Evolutionary conservation across 768 basidiomycete species (phyloP).

Genomic region (Podaxis pistillaris): DNA sequence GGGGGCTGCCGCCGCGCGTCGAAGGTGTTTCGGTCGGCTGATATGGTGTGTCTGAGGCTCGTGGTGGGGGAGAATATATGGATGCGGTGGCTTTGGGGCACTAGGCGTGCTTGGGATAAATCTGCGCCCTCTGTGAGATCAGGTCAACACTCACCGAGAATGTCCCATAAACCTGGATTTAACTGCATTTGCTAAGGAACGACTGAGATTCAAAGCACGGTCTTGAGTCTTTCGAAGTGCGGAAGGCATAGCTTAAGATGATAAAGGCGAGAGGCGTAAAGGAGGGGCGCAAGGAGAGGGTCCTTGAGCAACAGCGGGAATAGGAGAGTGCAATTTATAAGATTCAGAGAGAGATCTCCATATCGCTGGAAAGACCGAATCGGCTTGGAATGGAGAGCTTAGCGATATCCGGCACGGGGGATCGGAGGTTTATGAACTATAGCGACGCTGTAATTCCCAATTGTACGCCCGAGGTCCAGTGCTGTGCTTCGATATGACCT

Average conservation of each 20-base stretch:
- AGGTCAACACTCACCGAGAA: constrained; percentile 7
- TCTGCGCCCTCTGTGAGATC: neutral
- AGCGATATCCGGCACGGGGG: constrained; percentile 5
- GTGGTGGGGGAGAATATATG: neutral
- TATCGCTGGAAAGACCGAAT: constrained; percentile 8
- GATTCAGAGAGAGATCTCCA: neutral
- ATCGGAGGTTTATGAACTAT: constrained; percentile 14
- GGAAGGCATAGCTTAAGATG: constrained; percentile 26
- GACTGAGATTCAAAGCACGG: constrained; percentile 45
- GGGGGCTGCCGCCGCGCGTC: constrained; percentile 26
- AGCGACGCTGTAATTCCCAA: constrained; percentile 11
- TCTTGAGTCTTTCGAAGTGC: constrained; percentile 46
- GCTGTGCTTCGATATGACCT: constrained; percentile 16
- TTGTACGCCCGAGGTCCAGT: constrained; percentile 13
- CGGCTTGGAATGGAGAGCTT: constrained; percentile 17
- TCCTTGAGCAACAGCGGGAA: constrained; percentile 10
- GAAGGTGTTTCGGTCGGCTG: constrained; percentile 35
- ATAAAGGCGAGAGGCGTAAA: constrained; percentile 14
- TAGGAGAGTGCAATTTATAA: constrained; percentile 7
- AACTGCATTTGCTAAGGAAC: constrained; percentile 48
- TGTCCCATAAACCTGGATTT: constrained; percentile 29
- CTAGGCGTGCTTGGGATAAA: neutral
- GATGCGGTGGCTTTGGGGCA: neutral
- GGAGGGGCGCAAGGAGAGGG: constrained; percentile 18
- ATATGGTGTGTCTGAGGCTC: constrained; percentile 23